Evolutionary conservation across 768 basidiomycete genomes (phyloP).

Genomic region (Rossbeevera mucosa): DNA sequence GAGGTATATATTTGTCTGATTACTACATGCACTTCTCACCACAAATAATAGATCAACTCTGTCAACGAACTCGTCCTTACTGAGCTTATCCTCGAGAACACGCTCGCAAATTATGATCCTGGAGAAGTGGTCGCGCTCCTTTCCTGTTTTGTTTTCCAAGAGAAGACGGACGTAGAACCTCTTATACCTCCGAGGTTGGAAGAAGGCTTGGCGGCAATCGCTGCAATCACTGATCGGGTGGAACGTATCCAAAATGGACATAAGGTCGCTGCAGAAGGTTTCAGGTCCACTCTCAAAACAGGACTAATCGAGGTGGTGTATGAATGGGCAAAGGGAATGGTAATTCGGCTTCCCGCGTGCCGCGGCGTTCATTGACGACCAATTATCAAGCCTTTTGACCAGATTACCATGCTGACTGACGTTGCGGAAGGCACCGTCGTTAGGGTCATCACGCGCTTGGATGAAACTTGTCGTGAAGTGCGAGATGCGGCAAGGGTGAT

Average conservation of each 20-base stretch:
- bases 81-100: constrained; percentile 95
- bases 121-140: constrained; percentile 95
- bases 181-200: constrained; percentile 73
- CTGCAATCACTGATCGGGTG: constrained; percentile 73
- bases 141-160: constrained; percentile 97
- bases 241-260: constrained; percentile 74
- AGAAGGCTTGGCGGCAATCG: constrained; percentile 73
- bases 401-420: constrained; percentile 90
- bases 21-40: background rate
- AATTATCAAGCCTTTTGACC: constrained; percentile 77
- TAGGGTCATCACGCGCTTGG: constrained; percentile 89
- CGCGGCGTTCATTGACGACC: background rate
- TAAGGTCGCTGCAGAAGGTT: constrained; percentile 76
- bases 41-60: constrained; percentile 78
- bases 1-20: constrained; percentile 50
- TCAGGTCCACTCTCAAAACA: constrained; percentile 76
- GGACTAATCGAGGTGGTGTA: constrained; percentile 96
- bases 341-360: constrained; percentile 33
- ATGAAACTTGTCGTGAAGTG: constrained; percentile 96
- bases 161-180: constrained; percentile 92
- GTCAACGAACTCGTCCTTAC: constrained; percentile 96
- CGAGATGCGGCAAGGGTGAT: constrained; percentile 96
- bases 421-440: constrained; percentile 97
- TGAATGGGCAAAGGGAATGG: constrained; percentile 99
- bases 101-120: constrained; percentile 83